Evolutionary conservation across 2,329 filamentous ascomycete species (phyloP).

Genomic region (Penicillium frequentans): DNA sequence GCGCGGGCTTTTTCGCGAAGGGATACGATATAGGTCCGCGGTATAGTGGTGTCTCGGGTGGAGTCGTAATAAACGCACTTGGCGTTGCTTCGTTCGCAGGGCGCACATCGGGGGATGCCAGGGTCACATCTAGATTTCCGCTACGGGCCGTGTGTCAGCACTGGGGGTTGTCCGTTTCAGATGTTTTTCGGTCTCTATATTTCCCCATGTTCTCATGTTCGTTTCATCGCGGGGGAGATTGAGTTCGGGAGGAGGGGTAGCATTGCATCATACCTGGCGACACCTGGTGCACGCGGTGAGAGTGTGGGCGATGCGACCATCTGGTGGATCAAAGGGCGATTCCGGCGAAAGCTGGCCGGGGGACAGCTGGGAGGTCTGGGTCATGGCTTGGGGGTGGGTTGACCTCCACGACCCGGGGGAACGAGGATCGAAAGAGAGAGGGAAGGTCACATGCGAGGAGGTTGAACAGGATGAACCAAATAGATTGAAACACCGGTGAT

Average conservation of each 20-base stretch:
- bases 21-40: constrained; percentile 87
- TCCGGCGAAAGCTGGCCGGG: constrained; percentile 23
- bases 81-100: constrained; percentile 88
- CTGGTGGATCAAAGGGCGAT: constrained; percentile 30
- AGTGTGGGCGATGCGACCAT: constrained; percentile 47
- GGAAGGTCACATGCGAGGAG: constrained; percentile 20
- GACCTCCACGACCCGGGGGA: constrained; percentile 8
- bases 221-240: constrained; percentile 4
- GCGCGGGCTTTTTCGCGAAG: constrained; percentile 82
- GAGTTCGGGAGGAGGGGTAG: not conserved
- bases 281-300: constrained; percentile 52
- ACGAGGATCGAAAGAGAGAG: constrained; percentile 1
- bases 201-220: not conserved
- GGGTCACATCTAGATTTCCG: constrained; percentile 96
- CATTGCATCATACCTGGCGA: constrained; percentile 44
- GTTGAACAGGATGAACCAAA: constrained; percentile 6
- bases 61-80: constrained; percentile 96
- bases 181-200: not conserved
- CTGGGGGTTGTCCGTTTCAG: not conserved
- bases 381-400: constrained; percentile 14
- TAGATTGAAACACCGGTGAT: not conserved
- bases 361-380: constrained; percentile 20
- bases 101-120: constrained; percentile 83
- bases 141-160: constrained; percentile 46
- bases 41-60: constrained; percentile 79